These are phyloP conservation scores for Fusarium praegraminearum DNA, from an alignment of 2,329 filamentous ascomycete species.

Conservation along the genomic window DNA sequence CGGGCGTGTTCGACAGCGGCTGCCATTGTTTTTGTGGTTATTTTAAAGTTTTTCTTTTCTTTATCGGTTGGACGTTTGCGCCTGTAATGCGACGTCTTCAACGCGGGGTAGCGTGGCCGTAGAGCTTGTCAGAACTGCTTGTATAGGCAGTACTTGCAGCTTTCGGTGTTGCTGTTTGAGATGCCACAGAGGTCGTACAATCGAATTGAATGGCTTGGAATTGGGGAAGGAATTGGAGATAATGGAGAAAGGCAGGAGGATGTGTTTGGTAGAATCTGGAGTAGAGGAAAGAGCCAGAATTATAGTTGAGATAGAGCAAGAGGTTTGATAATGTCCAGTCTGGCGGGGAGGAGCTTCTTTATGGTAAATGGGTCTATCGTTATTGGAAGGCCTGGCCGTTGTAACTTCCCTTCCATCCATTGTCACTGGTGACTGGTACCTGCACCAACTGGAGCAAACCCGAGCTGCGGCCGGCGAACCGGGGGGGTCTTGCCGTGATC, in stretches of 20 bases:
- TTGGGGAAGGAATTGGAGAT: constrained; percentile 1
- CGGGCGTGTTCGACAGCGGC: constrained; percentile 43
- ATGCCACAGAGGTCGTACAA: constrained; percentile 26
- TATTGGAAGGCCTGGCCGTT: constrained; percentile 40
- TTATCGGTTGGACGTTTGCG: constrained; percentile 30
- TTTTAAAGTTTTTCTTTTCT: constrained; percentile 27
- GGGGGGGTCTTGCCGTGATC: constrained; percentile 47
- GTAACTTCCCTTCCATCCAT: constrained; percentile 13
- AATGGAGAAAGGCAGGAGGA: constrained; percentile 14
- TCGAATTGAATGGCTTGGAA: constrained; percentile 15
- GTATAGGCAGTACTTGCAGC: constrained; percentile 44
- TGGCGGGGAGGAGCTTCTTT: constrained; percentile 47
- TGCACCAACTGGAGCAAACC: constrained; percentile 41
- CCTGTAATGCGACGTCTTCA: constrained; percentile 42
- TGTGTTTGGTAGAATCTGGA: constrained; percentile 9
- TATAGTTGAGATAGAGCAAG: constrained; percentile 35
- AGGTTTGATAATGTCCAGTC: constrained; percentile 43
- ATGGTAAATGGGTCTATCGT: constrained; percentile 44
- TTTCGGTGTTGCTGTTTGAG: constrained; percentile 44
- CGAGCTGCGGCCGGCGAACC: constrained; percentile 47
- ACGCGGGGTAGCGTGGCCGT: constrained; percentile 48
- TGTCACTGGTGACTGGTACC: constrained; percentile 44
- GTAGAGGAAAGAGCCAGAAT: constrained; percentile 25
- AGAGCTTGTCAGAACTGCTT: constrained; percentile 47
- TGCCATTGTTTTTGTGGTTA: constrained; percentile 43